Percentiles rank a stretch among this genome's conserved stretches.
These are phyloP conservation scores for Candida coquimbonensis DNA, from an alignment of 805 yeast species.

Conservation along the genomic window DNA sequence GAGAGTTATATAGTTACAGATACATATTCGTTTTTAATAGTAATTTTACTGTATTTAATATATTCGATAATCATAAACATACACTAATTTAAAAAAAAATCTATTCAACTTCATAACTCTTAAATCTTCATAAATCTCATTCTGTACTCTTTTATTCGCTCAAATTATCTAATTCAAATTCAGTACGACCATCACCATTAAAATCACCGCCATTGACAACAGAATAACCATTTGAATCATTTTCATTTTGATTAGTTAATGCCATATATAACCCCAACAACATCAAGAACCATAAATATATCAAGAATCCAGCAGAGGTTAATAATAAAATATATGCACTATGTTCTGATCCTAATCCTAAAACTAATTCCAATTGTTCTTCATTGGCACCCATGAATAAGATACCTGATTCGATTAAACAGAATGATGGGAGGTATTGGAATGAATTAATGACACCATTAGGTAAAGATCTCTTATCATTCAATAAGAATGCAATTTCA, in stretches of 20 bases:
- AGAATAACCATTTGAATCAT: conserved; percentile 7
- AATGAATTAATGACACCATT: conserved; percentile 51
- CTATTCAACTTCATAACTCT: too few relatives aligned
- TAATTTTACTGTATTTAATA: not conserved
- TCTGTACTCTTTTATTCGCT: not conserved
- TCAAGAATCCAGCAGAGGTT: conserved; percentile 64
- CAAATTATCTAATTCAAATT: conserved; percentile 19
- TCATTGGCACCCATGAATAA: conserved; percentile 91
- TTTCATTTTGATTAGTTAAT: conserved; percentile 18
- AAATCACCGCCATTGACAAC: conserved; percentile 4
- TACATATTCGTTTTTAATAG: not conserved
- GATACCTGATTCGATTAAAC: conserved; percentile 70
- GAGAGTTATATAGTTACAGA: not conserved
- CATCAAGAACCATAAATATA: conserved; percentile 59
- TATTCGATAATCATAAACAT: not conserved
- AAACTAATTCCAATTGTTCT: conserved; percentile 70
- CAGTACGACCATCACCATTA: conserved; percentile 7
- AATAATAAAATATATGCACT: conserved; percentile 73
- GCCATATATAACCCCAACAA: conserved; percentile 51
- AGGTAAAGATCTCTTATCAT: conserved; percentile 43
- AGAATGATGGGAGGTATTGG: conserved; percentile 83
- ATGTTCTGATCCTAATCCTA: conserved; percentile 75
- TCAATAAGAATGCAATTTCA: conserved; percentile 72
- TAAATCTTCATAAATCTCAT: too few relatives aligned
- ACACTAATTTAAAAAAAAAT: too few relatives aligned